Percentiles rank a stretch among this genome's conserved stretches.
Conservation (phyloP, 352 stramenopile species). For the Pythium chondricola region DNA sequence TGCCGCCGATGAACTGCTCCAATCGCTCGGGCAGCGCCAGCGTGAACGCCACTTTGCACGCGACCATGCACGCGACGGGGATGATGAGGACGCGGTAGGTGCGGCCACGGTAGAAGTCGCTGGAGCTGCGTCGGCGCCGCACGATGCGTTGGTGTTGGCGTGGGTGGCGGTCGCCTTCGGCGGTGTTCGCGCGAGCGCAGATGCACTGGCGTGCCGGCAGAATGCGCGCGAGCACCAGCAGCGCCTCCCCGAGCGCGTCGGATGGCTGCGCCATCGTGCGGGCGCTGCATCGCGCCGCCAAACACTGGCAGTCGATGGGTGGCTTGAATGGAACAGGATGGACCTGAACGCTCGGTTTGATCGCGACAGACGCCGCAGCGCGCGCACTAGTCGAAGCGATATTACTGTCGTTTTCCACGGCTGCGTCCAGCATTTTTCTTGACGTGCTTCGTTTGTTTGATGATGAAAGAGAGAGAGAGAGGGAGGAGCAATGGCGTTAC, state of each 20-base stretch:
- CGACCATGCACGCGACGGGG: constrained; percentile 21
- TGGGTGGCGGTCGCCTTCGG: not conserved
- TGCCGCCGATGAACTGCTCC: constrained; percentile 40
- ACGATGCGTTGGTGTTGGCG: not conserved
- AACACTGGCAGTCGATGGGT: too few species aligned
- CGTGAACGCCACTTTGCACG: constrained; percentile 24
- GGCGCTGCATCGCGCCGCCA: too few species aligned
- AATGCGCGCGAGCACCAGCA: constrained; percentile 34
- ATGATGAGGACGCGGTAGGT: constrained; percentile 26
- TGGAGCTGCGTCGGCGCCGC: too few species aligned
- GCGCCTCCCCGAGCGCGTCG: constrained; percentile 40
- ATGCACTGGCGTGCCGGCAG: not conserved
- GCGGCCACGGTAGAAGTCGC: not conserved
- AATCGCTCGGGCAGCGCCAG: constrained; percentile 30
- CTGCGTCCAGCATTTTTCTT: too few species aligned
- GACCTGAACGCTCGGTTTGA: too few species aligned
- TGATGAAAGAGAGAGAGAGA: too few species aligned
- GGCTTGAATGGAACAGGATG: too few species aligned
- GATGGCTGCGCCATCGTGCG: not conserved
- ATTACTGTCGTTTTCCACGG: too few species aligned
- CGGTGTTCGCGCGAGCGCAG: not conserved
- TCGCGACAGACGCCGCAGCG: too few species aligned
- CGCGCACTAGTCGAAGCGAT: too few species aligned
- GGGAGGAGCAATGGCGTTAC: too few species aligned
- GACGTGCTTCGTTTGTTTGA: too few species aligned